Base-by-base conservation (phyloP, 2,329 filamentous ascomycete genomes). In the Colletotrichum chrysophilum region DNA sequence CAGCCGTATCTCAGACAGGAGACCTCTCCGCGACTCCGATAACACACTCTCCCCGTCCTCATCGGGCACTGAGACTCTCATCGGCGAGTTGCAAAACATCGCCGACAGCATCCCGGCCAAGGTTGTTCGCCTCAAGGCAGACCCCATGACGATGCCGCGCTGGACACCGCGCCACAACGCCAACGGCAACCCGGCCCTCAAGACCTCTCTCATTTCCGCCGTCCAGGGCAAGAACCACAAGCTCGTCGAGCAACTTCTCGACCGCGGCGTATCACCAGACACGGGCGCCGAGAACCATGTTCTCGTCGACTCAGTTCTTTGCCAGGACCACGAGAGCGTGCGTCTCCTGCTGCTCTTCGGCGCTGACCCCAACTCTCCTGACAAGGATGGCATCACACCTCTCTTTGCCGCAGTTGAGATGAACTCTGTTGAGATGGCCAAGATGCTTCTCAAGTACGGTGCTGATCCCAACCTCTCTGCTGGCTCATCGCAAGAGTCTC, bases 401-500 rank as follows among this genome's bases (percentile, higher is more conserved):
- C 85, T 93, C 4, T 85, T 85, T 67, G 87, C 83, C 18, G 88
- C 87, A 0, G 89, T 88, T 4, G 90, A 89, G 78, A 87, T 87
- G 75, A 87, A 86, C 0, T 91, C 90, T 80, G 80, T 90, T 55
- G 89, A 90, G 26, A 91, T 88, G 4, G 91, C 91, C 0, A 89
- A 89, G 34, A 84, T 90, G 66, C 87, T 94, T 6, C 86, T 93
- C 78, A 93, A 93, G 83, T 93, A 94, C 76, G 91, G 92, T 13
- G 91, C 90, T 18, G 90, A 91, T 80, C 88, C 88, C 12, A 91
- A 91, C 79, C 84, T 90, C 61, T 82, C 85, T 2, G 84, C 86
- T 2, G 88, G 90, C 1, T 82, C 87, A 0, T 87, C 89, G 12
- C 82, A 86, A 5, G 91, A 93, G 76, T 89, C 90, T 2, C 89